Evolutionary conservation across 805 yeast species (phyloP).

Genomic region (Hanseniaspora guilliermondii): DNA sequence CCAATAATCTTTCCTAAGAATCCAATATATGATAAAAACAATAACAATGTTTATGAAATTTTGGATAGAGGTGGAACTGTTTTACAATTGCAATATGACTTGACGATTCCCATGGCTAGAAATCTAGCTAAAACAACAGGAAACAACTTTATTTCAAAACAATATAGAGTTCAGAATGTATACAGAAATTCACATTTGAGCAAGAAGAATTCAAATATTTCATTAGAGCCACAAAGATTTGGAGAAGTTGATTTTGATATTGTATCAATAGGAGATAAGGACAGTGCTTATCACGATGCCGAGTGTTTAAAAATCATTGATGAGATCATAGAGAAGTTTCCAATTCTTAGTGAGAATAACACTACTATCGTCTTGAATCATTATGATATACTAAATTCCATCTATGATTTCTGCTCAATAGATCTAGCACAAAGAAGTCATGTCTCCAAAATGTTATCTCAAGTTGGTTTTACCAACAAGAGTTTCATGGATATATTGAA

Average conservation of each 20-base stretch:
- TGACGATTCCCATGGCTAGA: constrained; percentile 83
- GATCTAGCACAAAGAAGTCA: constrained; percentile 60
- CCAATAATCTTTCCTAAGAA: constrained; percentile 71
- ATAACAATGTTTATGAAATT: constrained; percentile 59
- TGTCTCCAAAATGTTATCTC: constrained; percentile 62
- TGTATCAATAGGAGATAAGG: constrained; percentile 38
- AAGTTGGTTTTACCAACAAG: constrained; percentile 51
- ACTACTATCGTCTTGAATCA: constrained; percentile 63
- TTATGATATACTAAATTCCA: constrained; percentile 59
- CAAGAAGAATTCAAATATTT: constrained; percentile 32
- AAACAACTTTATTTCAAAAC: constrained; percentile 32
- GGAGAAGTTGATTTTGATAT: constrained; percentile 83
- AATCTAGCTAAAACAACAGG: constrained; percentile 49
- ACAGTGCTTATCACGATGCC: constrained; percentile 59
- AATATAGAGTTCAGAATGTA: constrained; percentile 68
- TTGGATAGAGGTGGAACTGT: constrained; percentile 80
- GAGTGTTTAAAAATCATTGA: constrained; percentile 75
- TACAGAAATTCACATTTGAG: constrained; percentile 45
- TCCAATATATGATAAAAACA: constrained; percentile 44
- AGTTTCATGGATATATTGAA: constrained; percentile 46
- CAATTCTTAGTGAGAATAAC: constrained; percentile 48
- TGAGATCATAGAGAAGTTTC: constrained; percentile 54
- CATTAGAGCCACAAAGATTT: constrained; percentile 64
- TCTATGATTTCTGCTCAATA: constrained; percentile 71
- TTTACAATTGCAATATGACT: constrained; percentile 76